Evolutionary conservation across 768 basidiomycete genomes (phyloP).

Genomic region (Tylopilus vinaceipallidus): DNA sequence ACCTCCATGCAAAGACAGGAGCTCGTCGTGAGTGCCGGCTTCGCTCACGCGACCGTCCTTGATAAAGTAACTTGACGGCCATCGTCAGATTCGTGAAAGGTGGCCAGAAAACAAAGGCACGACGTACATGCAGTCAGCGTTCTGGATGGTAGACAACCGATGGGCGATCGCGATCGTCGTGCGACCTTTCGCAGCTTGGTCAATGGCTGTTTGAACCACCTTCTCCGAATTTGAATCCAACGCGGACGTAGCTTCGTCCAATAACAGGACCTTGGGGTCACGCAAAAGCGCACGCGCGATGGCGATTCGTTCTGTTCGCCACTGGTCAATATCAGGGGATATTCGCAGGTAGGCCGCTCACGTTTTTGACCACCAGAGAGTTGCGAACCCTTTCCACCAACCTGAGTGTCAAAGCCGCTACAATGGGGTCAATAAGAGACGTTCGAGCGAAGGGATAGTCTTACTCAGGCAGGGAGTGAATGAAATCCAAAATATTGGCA

Average conservation of each 20-base stretch:
- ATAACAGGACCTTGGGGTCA: conserved; percentile 82
- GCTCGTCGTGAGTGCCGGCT: conserved; percentile 84
- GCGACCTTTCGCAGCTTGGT: conserved; percentile 87
- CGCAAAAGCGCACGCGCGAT: conserved; percentile 91
- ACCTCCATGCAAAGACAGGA: conserved; percentile 60
- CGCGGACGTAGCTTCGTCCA: conserved; percentile 91
- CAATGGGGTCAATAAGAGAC: conserved; percentile 5
- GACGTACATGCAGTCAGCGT: conserved; percentile 83
- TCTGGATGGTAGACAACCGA: conserved; percentile 89
- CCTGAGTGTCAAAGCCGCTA: conserved; percentile 88
- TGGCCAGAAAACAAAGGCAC: background rate
- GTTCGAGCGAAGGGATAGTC: conserved; percentile 33
- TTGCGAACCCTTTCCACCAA: conserved; percentile 88
- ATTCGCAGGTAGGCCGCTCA: conserved; percentile 32
- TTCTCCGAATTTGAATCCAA: conserved; percentile 91
- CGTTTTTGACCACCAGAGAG: conserved; percentile 88
- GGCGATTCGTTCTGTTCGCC: conserved; percentile 61
- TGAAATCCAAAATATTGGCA: conserved; percentile 92
- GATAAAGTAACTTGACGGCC: conserved; percentile 71
- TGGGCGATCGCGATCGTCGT: conserved; percentile 97
- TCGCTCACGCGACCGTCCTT: conserved; percentile 86
- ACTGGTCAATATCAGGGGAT: no score
- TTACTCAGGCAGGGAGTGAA: conserved; percentile 78
- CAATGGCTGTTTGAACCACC: conserved; percentile 92
- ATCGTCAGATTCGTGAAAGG: background rate